Percentiles rank a stretch among this genome's conserved stretches.
Evolutionary conservation across 345 rosid genomes (phyloP).

Genomic region (Eucalyptus leucophloia): DNA sequence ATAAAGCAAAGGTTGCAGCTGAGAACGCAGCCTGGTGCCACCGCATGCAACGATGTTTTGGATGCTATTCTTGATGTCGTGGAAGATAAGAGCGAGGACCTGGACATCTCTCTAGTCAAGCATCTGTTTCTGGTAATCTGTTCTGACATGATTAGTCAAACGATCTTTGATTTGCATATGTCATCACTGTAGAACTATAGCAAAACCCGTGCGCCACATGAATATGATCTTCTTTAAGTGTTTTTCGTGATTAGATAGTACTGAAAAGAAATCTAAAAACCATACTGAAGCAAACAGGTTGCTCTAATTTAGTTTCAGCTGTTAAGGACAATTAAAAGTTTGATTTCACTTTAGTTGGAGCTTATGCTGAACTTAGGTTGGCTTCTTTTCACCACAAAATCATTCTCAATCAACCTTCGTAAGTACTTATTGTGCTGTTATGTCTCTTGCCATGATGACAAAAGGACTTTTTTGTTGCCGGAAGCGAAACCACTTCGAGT

Average conservation of each 20-base stretch:
- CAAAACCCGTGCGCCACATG: not conserved
- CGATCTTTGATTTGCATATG: not conserved
- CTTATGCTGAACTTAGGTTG: not conserved
- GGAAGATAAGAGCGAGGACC: conserved; percentile 7
- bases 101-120: not conserved
- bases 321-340: not conserved
- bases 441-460: not conserved
- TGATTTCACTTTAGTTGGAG: not conserved
- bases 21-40: not conserved
- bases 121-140: not conserved
- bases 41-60: conserved; percentile 7
- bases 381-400: not conserved
- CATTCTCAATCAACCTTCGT: not conserved
- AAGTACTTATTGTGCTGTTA: not conserved
- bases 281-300: not conserved
- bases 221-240: not conserved
- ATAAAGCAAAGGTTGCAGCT: conserved; percentile 3
- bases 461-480: conserved; percentile 29
- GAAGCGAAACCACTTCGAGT: conserved; percentile 32
- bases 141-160: not conserved
- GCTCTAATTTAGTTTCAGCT: not conserved
- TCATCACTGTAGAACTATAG: not conserved
- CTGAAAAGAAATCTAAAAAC: not conserved
- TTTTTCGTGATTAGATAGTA: not conserved
- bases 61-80: conserved; percentile 14